Base-by-base conservation (phyloP, 108 stramenopile genomes). In the Bacterosira constricta region DNA sequence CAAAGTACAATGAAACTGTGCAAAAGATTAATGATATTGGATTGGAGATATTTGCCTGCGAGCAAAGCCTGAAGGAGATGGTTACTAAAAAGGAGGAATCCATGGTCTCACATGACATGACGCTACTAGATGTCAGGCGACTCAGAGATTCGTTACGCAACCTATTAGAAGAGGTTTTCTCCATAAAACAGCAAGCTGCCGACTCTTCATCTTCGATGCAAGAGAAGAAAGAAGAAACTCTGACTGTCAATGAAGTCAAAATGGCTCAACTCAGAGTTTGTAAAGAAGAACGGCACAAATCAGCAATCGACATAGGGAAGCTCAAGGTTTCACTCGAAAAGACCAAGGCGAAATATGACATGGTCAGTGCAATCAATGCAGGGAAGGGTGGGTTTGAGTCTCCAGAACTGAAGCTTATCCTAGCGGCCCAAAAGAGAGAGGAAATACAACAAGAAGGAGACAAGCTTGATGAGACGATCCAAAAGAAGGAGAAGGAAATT, bases 391-490 rank as follows among this genome's bases (percentile, higher is more conserved):
- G 68, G 21, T 73, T 59, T 30, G 64, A 80, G 50, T 86, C 86
- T 30, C 92, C 92, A 42, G 89, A 91, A 15, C 84, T 88, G 41
- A 89, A 89, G 66, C 69, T 96, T 38, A 96, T 96, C 56, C 42
- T 80, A 36, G 90, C 90, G 15, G 94, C 94, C 13, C 92, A 96
- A 82, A 85, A 70, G 76, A 76, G 91, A 51, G 92, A 92, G 62
- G 94, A 96, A 71, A 68, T 96, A 38, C 94, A 94, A 80, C 69
- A 88, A 32, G 77, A 89, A 64, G 94, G 94, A 9, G 92, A 96
- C 59, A 75, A 85, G 66, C 82, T 96, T 11, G 91, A 96, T 54
- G 81, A 69, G 30, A 82, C 86, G 34, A 90, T 96, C 55, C 60
- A 77, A 31, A 67, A 62, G 49, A 73, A 85, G 56, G 71, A 78